phyloP scores from a whole-genome alignment of 140 eudicot species.

The Anethum foeniculum region DNA sequence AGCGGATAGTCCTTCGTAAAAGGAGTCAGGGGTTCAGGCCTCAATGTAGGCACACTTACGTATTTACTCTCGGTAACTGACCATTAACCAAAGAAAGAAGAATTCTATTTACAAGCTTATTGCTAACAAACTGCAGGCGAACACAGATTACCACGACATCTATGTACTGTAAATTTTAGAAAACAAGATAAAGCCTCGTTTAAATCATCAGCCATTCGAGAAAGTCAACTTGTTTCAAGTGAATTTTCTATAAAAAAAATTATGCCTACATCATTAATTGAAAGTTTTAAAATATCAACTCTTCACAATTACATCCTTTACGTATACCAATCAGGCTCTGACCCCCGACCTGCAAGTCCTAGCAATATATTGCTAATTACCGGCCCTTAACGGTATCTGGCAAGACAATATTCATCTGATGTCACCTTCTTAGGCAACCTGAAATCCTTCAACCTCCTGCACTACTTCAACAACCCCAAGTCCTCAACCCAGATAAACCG shows the following conservation, averaged over 20 bases:
- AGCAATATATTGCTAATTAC: background rate
- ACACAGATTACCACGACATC: background rate
- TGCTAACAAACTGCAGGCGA: background rate
- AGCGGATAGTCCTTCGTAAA: background rate
- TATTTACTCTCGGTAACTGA: background rate
- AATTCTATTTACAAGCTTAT: background rate
- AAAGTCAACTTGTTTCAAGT: background rate
- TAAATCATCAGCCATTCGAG: background rate
- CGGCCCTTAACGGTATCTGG: background rate
- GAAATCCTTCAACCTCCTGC: background rate
- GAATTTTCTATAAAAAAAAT: background rate
- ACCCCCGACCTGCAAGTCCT: background rate
- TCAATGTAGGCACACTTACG: background rate
- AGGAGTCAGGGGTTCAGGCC: background rate
- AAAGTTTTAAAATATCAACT: background rate
- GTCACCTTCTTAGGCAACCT: background rate
- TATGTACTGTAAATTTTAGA: background rate
- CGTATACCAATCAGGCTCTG: background rate
- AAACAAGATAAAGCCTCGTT: background rate
- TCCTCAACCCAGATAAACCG: background rate
- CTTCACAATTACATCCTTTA: background rate
- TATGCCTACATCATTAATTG: background rate
- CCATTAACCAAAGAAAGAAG: background rate
- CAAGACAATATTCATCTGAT: background rate
- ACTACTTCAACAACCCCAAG: background rate